phyloP scores from a whole-genome alignment of 441 rosid genomes.

The Theobroma grandiflorum region DNA sequence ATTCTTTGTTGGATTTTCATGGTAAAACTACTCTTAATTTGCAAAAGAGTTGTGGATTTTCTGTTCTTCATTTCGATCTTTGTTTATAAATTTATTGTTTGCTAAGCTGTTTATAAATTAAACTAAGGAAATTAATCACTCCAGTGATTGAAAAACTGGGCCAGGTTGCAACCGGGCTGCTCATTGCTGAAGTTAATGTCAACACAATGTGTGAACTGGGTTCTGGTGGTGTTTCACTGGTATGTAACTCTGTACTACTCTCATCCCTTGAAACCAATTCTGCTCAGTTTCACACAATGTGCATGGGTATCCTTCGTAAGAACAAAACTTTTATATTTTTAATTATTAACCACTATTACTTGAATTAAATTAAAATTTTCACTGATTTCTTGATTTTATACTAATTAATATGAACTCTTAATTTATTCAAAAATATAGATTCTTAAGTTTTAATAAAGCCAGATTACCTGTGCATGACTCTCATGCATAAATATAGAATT shows the following conservation, averaged over 20 bases:
- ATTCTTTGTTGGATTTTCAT: conserved; percentile 86
- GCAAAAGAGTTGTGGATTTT: not conserved
- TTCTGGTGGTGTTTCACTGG: conserved; percentile 92
- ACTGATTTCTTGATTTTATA: not conserved
- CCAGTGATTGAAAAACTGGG: not conserved
- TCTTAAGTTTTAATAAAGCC: not conserved
- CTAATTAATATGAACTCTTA: not conserved
- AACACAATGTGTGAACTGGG: conserved; percentile 94
- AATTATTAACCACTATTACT: not conserved
- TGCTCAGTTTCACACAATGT: not conserved
- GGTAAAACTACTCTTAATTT: conserved; percentile 45
- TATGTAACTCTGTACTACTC: conserved; percentile 31
- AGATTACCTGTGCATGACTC: not conserved
- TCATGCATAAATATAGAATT: not conserved
- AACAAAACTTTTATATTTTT: not conserved
- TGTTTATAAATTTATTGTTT: not conserved
- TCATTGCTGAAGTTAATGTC: conserved; percentile 92
- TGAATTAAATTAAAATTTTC: not conserved
- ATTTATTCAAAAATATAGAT: not conserved
- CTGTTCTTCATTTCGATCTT: not conserved
- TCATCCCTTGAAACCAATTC: not conserved
- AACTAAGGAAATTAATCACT: not conserved
- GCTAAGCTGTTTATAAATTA: too few species aligned
- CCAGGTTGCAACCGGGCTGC: conserved; percentile 91
- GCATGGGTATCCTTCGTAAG: too few species aligned